phyloP scores from a whole-genome alignment of 805 yeast species.

The Hanseniaspora clermontiae region DNA sequence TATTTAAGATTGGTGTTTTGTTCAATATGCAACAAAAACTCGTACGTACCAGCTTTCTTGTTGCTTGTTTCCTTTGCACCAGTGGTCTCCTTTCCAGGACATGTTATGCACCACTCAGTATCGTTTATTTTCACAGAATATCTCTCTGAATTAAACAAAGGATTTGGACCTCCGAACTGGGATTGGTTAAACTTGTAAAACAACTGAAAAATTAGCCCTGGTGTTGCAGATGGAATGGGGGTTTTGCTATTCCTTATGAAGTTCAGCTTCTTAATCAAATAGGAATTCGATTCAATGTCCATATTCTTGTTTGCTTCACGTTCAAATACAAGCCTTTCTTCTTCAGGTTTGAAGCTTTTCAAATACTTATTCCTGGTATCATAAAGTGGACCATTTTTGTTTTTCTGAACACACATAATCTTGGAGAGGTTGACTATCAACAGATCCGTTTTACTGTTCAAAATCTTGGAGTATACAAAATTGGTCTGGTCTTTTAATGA shows the following conservation, averaged over 20 bases:
- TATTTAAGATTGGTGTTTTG: neutral
- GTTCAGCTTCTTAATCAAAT: constrained; percentile 7
- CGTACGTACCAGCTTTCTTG: neutral
- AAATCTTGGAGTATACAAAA: constrained; percentile 17
- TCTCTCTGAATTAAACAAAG: neutral
- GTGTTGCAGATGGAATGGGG: constrained; percentile 6
- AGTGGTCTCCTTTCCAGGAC: neutral
- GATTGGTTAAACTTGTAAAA: neutral
- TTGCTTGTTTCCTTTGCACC: neutral
- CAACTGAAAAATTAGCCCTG: constrained; percentile 6
- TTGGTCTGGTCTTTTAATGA: constrained; percentile 23
- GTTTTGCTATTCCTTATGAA: constrained; percentile 5
- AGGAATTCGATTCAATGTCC: neutral
- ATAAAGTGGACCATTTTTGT: constrained; percentile 1
- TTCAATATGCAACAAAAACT: neutral
- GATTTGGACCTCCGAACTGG: neutral
- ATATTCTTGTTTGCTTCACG: neutral
- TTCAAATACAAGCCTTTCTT: neutral
- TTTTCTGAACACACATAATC: constrained; percentile 3
- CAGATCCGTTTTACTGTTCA: constrained; percentile 25
- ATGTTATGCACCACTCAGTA: constrained; percentile 11
- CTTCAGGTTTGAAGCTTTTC: constrained; percentile 3
- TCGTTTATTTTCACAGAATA: neutral
- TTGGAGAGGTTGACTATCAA: constrained; percentile 21
- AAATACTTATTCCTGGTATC: neutral